Evolutionary conservation across 2,329 filamentous ascomycete genomes (phyloP).

Genomic region (Claviceps monticola): DNA sequence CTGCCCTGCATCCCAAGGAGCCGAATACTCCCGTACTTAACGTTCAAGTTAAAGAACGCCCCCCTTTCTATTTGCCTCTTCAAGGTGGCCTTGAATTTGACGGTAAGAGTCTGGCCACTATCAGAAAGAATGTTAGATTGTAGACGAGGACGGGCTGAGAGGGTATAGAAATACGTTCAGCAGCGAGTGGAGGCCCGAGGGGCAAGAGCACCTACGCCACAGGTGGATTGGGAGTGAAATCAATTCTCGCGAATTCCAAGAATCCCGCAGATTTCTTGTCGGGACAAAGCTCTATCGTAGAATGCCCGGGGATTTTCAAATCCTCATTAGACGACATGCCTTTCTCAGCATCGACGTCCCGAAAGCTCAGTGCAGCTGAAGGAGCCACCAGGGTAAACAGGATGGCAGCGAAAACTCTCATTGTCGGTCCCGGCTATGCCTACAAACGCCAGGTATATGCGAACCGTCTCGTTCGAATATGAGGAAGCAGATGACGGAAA

Average conservation of each 20-base stretch:
- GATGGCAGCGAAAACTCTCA: slow-evolving; percentile 28
- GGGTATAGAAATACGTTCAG: neutral
- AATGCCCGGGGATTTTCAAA: slow-evolving; percentile 65
- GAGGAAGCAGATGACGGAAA: neutral
- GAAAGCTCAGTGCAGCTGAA: slow-evolving; percentile 30
- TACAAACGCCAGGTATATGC: neutral
- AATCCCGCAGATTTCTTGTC: slow-evolving; percentile 54
- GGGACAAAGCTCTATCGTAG: slow-evolving; percentile 66
- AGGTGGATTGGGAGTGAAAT: slow-evolving; percentile 77
- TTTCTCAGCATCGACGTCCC: slow-evolving; percentile 18
- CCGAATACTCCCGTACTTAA: slow-evolving; percentile 90
- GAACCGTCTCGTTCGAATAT: neutral
- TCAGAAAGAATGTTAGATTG: slow-evolving; percentile 12
- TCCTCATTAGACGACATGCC: slow-evolving; percentile 31
- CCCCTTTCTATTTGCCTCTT: slow-evolving; percentile 58
- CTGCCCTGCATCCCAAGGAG: slow-evolving; percentile 70
- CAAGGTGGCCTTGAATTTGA: slow-evolving; percentile 64
- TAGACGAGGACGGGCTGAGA: neutral
- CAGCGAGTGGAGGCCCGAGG: neutral
- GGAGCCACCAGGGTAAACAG: slow-evolving; percentile 32
- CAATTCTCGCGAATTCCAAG: slow-evolving; percentile 63
- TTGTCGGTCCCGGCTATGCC: slow-evolving; percentile 6
- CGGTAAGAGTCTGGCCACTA: slow-evolving; percentile 65
- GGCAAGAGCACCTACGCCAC: slow-evolving; percentile 43
- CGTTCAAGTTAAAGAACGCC: slow-evolving; percentile 66